Base-by-base conservation (phyloP, 257 asterid species). In the Parsonsia alboflavescens region DNA sequence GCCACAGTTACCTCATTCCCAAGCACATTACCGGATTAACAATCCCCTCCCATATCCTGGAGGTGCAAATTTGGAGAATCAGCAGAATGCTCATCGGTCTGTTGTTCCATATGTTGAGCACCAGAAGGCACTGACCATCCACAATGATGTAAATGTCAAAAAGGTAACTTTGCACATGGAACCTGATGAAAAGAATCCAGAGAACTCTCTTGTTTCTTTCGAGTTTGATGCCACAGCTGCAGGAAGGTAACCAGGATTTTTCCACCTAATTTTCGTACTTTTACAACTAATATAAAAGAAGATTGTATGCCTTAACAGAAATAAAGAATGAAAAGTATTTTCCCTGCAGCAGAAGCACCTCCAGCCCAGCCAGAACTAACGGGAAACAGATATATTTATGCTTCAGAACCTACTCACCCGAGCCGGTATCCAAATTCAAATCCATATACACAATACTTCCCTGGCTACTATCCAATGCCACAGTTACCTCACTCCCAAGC, bases 71-170 rank as follows among this genome's bases (percentile, higher is more conserved):
- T 15, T 63, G 46, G 22, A 24, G 10, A 13, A 63, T 33, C 26
- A 46, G 2, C 68, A 7, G 68, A 33, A 17, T 63, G 68, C 46
- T 63, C 46, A 33, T 1, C 48, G 8, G 48, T 16, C 45, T 33
- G 45, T 30, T 26, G 81, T 88, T 22, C 84, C 93, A 2, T 90
- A 84, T 52, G 93, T 92, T 75, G 98, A 92, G 86, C 98, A 92
- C 70, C 98, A 92, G 86, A 90, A 92, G 78, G 96, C 97, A 71
- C 91, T 90, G 22, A 92, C 98, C 44, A 90, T 92, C 53, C 78
- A 93, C 57, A 90, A 89, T 42, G 97, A 90, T 77, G 94, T 92
- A 57, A 92, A 92, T 84, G 64, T 92, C 84, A 90, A 92, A 87
- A 92, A 92, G 88, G 97, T 89, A 80, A 89, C 90, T 82, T 52